A percentile compares a stretch with the other conserved stretches of the same genome.
Conservation (phyloP, 106 monocot genomes). For the Dioscorea dumetorum region DNA sequence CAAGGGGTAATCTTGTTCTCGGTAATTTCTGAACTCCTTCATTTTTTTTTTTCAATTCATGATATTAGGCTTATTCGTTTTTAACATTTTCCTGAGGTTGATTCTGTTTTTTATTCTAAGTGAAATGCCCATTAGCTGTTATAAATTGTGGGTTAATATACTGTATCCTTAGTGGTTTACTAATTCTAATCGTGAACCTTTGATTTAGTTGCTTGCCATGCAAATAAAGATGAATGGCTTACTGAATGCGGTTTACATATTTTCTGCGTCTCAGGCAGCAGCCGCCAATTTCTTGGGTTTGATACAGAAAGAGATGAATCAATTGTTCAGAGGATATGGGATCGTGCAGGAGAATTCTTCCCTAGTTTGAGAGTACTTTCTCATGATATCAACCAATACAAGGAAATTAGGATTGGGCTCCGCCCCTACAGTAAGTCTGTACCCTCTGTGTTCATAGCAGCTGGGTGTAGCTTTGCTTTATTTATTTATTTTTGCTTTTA, state of each 20-base stretch:
- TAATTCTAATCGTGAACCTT: no score
- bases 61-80: no score
- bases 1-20: slow-evolving; percentile 63
- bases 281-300: slow-evolving; percentile 85
- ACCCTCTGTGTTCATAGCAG: background rate
- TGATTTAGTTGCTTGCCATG: no score
- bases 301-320: slow-evolving; percentile 44
- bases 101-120: no score
- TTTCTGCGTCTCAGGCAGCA: slow-evolving; percentile 51
- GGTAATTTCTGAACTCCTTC: slow-evolving; percentile 25
- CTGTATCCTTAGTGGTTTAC: no score
- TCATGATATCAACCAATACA: slow-evolving; percentile 19
- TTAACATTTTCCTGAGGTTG: no score
- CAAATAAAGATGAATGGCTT: no score
- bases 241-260: background rate
- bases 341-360: slow-evolving; percentile 60
- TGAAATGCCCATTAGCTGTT: no score
- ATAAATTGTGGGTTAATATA: no score
- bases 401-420: slow-evolving; percentile 60
- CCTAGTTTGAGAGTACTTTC: slow-evolving; percentile 41
- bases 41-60: no score
- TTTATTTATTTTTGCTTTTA: background rate
- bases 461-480: background rate
- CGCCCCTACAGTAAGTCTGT: slow-evolving; percentile 71
- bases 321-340: slow-evolving; percentile 64